phyloP scores from a whole-genome alignment of 805 yeast genomes.

The Barnettozyma botsteinii region DNA sequence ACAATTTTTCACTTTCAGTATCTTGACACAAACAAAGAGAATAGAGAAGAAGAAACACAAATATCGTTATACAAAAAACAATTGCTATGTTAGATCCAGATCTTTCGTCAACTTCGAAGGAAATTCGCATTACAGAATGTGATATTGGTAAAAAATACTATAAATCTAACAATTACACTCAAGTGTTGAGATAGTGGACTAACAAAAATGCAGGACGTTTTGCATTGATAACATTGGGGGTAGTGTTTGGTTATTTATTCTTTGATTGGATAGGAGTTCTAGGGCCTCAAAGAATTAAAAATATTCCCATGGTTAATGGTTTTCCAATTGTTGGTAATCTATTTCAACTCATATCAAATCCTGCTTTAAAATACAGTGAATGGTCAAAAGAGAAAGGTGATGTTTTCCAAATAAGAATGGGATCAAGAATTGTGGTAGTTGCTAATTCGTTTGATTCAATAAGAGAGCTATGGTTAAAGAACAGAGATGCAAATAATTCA shows the following conservation, averaged over 20 bases:
- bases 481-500: conserved; percentile 51
- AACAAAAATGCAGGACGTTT: too few relatives aligned
- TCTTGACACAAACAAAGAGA: too few relatives aligned
- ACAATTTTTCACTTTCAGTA: too few relatives aligned
- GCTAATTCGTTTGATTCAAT: conserved; percentile 62
- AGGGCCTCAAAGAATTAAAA: conserved; percentile 30
- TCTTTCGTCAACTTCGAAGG: too few relatives aligned
- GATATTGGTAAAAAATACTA: too few relatives aligned
- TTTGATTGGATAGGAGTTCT: conserved; percentile 21
- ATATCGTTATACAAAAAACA: too few relatives aligned
- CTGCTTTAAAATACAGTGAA: conserved; percentile 40
- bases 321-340: conserved; percentile 49
- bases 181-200: not conserved
- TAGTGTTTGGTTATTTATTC: not conserved
- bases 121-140: too few relatives aligned
- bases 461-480: conserved; percentile 44
- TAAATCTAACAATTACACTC: too few relatives aligned
- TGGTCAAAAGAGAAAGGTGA: conserved; percentile 38
- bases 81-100: too few relatives aligned
- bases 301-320: conserved; percentile 39
- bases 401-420: conserved; percentile 61
- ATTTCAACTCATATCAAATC: conserved; percentile 39
- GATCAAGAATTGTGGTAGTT: conserved; percentile 49
- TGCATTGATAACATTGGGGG: not conserved
- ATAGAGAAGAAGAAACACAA: too few relatives aligned